A percentile compares a stretch with the other conserved stretches of the same genome.
phyloP scores from a whole-genome alignment of 306 rosid species.

The Malus sieversii region DNA sequence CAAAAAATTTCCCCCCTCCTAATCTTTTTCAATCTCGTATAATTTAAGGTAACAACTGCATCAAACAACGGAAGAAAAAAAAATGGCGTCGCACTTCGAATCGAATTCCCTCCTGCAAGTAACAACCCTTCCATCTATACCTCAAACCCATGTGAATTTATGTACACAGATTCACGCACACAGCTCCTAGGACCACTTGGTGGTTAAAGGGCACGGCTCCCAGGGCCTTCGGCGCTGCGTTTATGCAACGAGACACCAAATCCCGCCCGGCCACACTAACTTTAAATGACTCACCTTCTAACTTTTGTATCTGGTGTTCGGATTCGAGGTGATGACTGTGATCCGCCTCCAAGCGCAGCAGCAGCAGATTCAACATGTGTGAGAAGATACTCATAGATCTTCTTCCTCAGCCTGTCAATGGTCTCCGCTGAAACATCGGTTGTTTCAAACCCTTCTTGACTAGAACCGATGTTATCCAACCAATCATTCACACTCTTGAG shows the following conservation, averaged over 20 bases:
- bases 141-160: conserved; percentile 38
- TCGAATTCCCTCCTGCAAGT: conserved; percentile 10
- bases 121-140: conserved; percentile 41
- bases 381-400: conserved; percentile 87
- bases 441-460: conserved; percentile 42
- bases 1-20: background rate
- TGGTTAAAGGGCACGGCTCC: conserved; percentile 28
- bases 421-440: conserved; percentile 46
- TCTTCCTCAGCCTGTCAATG: conserved; percentile 67
- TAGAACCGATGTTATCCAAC: conserved; percentile 62
- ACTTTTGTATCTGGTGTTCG: conserved; percentile 42
- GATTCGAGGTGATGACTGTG: conserved; percentile 37
- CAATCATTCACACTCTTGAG: conserved; percentile 90
- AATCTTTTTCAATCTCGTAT: conserved; percentile 13
- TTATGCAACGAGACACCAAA: conserved; percentile 1
- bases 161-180: conserved; percentile 35
- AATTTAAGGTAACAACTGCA: conserved; percentile 30
- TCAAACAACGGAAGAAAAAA: conserved; percentile 7
- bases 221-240: conserved; percentile 10
- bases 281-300: conserved; percentile 42
- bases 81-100: conserved; percentile 1
- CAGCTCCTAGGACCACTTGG: conserved; percentile 30
- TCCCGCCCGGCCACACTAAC: conserved; percentile 17
- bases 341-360: conserved; percentile 71
- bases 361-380: conserved; percentile 95